phyloP scores from a whole-genome alignment of 2,329 filamentous ascomycete species.

The Uncinocarpus reesii region DNA sequence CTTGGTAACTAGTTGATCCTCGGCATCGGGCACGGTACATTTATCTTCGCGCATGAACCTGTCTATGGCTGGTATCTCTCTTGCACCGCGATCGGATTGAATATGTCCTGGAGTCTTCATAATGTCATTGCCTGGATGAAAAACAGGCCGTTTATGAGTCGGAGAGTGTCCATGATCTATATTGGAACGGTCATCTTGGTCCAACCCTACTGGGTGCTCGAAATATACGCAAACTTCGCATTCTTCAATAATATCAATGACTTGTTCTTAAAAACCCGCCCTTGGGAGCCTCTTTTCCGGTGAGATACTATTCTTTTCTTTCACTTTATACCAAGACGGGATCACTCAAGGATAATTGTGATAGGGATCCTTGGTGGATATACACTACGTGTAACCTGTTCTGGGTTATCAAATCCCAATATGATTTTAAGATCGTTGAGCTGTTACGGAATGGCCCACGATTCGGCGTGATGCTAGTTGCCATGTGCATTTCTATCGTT shows the following conservation, averaged over 20 bases:
- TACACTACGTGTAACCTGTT: slow-evolving; percentile 51
- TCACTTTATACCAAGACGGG: slow-evolving; percentile 7
- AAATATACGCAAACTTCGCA: slow-evolving; percentile 56
- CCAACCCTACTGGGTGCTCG: slow-evolving; percentile 55
- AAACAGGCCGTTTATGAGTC: slow-evolving; percentile 49
- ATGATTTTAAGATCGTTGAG: slow-evolving; percentile 49
- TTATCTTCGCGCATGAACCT: slow-evolving; percentile 47
- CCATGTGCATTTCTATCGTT: slow-evolving; percentile 51
- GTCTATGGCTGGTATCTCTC: slow-evolving; percentile 56
- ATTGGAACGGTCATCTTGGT: slow-evolving; percentile 49
- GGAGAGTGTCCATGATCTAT: slow-evolving; percentile 44
- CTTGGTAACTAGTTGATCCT: slow-evolving; percentile 42
- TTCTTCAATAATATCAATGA: slow-evolving; percentile 50
- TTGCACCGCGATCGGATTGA: slow-evolving; percentile 49
- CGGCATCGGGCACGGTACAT: slow-evolving; percentile 49
- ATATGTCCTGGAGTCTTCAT: slow-evolving; percentile 54
- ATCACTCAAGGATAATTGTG: not conserved
- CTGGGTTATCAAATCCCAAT: slow-evolving; percentile 53
- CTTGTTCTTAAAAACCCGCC: slow-evolving; percentile 47
- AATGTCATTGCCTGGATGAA: slow-evolving; percentile 61
- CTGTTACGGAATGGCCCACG: slow-evolving; percentile 52
- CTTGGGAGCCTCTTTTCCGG: slow-evolving; percentile 52
- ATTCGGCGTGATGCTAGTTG: slow-evolving; percentile 51
- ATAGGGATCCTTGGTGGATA: slow-evolving; percentile 57
- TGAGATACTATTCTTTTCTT: slow-evolving; percentile 20